phyloP scores from a whole-genome alignment of 2,329 filamentous ascomycete genomes.

The Fusarium beomiforme region DNA sequence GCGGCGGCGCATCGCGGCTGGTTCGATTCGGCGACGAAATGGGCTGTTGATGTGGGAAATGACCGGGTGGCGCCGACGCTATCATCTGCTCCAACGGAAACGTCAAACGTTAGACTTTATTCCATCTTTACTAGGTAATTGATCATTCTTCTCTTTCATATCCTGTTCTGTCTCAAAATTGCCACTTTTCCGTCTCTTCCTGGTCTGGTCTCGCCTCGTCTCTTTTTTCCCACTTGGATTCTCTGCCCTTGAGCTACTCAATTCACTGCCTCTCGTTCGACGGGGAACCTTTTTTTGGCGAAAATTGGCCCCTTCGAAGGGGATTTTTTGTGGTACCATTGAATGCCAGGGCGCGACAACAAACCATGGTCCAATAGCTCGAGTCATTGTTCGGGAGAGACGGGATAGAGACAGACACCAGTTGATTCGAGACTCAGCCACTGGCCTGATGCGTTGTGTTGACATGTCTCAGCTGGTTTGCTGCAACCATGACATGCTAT shows the following conservation, averaged over 20 bases:
- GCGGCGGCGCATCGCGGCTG: constrained; percentile 38
- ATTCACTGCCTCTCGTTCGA: background rate
- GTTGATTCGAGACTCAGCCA: constrained; percentile 40
- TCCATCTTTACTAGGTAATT: constrained; percentile 4
- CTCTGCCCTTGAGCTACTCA: background rate
- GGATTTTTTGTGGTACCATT: constrained; percentile 1
- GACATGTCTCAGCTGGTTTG: constrained; percentile 33
- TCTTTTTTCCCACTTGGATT: background rate
- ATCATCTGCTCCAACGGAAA: constrained; percentile 38
- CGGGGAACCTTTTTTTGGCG: background rate
- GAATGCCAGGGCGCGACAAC: constrained; percentile 3
- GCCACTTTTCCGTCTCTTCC: background rate
- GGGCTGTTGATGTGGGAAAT: constrained; percentile 43
- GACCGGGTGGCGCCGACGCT: constrained; percentile 38
- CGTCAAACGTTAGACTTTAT: constrained; percentile 34
- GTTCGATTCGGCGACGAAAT: constrained; percentile 44
- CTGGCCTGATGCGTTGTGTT: constrained; percentile 39
- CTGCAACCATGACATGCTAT: constrained; percentile 10
- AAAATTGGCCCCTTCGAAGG: constrained; percentile 4
- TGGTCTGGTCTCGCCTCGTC: background rate
- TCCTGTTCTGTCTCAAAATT: constrained; percentile 12
- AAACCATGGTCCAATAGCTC: constrained; percentile 8
- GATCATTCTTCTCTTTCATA: constrained; percentile 5
- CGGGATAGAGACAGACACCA: constrained; percentile 1
- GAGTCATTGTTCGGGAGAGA: constrained; percentile 14